Conservation (phyloP, 1,284 basidiomycete genomes). For the Fomitopsis betulina region DNA sequence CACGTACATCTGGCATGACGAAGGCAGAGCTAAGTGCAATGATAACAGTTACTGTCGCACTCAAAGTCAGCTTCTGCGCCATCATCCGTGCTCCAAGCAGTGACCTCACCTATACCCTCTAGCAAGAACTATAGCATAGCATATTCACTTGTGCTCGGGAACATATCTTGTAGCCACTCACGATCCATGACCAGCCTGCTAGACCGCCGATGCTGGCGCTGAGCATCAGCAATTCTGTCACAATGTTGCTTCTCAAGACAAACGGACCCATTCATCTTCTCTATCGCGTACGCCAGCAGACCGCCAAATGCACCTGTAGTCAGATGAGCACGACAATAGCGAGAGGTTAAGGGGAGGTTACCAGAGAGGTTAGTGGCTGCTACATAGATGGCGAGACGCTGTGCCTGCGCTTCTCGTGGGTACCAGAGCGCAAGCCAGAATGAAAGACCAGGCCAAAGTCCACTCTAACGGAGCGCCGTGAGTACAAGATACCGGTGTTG, state of each 20-base stretch:
- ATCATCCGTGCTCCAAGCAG: not conserved
- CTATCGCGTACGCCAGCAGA: conserved; percentile 1
- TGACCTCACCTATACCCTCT: conserved; percentile 26
- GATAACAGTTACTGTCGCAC: conserved; percentile 28
- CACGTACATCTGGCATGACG: conserved; percentile 28
- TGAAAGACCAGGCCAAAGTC: not conserved
- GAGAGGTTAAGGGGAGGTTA: not conserved
- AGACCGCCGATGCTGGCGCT: conserved; percentile 7
- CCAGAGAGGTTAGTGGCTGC: not conserved
- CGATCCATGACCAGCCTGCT: conserved; percentile 15
- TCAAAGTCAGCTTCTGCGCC: not conserved
- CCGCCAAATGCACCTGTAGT: conserved; percentile 2
- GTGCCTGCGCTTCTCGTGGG: conserved; percentile 1
- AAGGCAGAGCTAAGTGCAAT: conserved; percentile 32
- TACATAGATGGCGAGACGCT: not conserved
- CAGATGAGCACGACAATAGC: not conserved
- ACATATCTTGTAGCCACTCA: not conserved
- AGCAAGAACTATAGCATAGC: conserved; percentile 8
- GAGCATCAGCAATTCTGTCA: not conserved
- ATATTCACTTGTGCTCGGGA: not conserved
- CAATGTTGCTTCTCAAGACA: not conserved
- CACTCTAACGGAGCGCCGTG: not conserved
- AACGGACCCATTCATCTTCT: conserved; percentile 4
- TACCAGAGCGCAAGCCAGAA: conserved; percentile 2
- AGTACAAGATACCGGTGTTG: not conserved